These are phyloP conservation scores for Serendipita sp. DNA, from an alignment of 768 basidiomycete genomes.

Conservation along the genomic window DNA sequence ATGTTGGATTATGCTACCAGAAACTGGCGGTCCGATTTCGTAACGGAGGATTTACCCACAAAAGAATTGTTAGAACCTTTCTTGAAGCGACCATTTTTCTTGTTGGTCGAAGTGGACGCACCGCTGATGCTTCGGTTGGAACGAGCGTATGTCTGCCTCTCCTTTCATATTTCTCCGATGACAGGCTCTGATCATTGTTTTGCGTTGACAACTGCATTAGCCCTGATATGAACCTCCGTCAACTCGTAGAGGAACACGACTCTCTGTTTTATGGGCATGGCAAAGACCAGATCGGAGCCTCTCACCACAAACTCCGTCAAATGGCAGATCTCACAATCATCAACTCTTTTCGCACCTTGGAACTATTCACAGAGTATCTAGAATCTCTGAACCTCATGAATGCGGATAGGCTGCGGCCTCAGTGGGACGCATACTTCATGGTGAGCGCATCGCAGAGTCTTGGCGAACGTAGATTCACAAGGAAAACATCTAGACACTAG, in stretches of 20 bases:
- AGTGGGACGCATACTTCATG: conserved; percentile 98
- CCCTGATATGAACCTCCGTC: conserved; percentile 30
- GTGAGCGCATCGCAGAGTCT: conserved; percentile 24
- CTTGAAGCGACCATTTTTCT: conserved; percentile 74
- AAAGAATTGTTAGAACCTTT: conserved; percentile 51
- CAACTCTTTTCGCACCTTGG: conserved; percentile 44
- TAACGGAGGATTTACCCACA: conserved; percentile 51
- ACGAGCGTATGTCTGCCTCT: conserved; percentile 26
- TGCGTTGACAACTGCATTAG: conserved; percentile 8
- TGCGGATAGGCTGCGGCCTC: conserved; percentile 61
- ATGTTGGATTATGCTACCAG: conserved; percentile 63
- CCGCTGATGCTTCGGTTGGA: conserved; percentile 55
- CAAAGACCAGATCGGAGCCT: conserved; percentile 11
- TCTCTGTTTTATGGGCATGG: conserved; percentile 39
- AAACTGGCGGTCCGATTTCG: conserved; percentile 66
- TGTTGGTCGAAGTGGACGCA: conserved; percentile 71
- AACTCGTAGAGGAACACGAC: conserved; percentile 66
- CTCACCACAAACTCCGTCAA: conserved; percentile 22
- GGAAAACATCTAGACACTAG: conserved; percentile 45
- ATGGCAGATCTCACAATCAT: conserved; percentile 43
- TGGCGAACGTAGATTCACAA: background rate
- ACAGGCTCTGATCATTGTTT: background rate
- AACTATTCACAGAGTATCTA: conserved; percentile 45
- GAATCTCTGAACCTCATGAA: conserved; percentile 54
- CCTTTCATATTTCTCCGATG: background rate